Base-by-base conservation (phyloP, 805 yeast species). In the Maudiozyma pseudohumilis region DNA sequence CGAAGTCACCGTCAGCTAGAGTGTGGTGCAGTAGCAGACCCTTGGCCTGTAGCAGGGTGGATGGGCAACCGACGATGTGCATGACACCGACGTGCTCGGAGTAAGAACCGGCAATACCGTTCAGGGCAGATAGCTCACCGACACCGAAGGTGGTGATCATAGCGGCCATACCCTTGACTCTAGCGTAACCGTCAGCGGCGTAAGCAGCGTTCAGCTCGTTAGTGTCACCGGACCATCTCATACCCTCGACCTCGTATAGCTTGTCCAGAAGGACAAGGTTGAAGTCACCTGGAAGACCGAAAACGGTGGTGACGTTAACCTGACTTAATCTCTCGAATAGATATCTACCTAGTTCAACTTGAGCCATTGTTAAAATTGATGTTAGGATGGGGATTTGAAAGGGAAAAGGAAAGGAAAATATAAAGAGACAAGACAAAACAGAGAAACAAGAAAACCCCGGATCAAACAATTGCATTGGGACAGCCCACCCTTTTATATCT, bases 321-420 rank as follows among this genome's bases (percentile, higher is more conserved):
- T 31, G 34, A 17, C 16, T 20, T 31, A 31, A 31, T 31, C 34
- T 31, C 22, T 31, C 34, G 34, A 31, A 31, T 31, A 31, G 22
- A 26, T 31, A 31, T n/a, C 26, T 16, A 31, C 34, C 34, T 31
- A 31, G 15, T 21, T 20, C 18, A 31, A 31, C 12, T 31, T 31
- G 19, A 31, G 34, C 25, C 34, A 31, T 31, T 22, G 35, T 64
- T 47, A 12, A 12, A 29, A 16, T 18, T 29, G 11, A n/a, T n/a
- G 10, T 18, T 28, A 28, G 31, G 31, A 19, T 19, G 32, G 23
- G 18, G 18, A 17, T 19, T 11, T 29, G 11, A 29, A 11, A 29
- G 20, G 12, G n/a, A 11, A 29, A 17, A 10, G 1, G n/a, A 29
- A 19, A 29, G n/a, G n/a, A 3, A 18, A 29, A 10, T 19, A 19